Evolutionary conservation across 169 alveolate species (phyloP), one percentile per base, ranked within the genome.

Genomic region (Plasmodium ovale): DNA sequence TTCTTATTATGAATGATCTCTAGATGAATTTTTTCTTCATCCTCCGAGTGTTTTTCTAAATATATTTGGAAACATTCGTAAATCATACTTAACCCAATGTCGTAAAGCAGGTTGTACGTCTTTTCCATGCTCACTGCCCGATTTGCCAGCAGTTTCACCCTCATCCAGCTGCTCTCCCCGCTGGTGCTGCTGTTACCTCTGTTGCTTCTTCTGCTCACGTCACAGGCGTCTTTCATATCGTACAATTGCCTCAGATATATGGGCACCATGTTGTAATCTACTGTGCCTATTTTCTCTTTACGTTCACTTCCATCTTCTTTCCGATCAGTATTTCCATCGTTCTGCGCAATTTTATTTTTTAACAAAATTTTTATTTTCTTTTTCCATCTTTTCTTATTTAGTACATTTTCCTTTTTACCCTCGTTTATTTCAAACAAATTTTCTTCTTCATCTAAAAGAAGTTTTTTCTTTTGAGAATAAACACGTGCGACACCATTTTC

Each of bases 361-460:
- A 82, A 35, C 33, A 82, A 25, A 6, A 23, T 10, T 69, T 82
- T 82, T 82, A 82, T 82, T 65, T 82, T 82, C 6, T 58, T 47
- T 33, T 82, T 82, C 90, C 90, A 82, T 7, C 19, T 21, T 53
- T 82, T 82, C 31, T 9, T 16, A 70, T 82, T 82, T 82, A 82
- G 29, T 19, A 19, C 25, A 82, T 14, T 67, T 82, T 65, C 62
- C 12, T 82, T 53, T 37, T 53, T 47, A 44, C 65, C 82, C 25
- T 65, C 62, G 37, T 82, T 64, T 25, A 42, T 33, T 7, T 74
- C 67, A 59, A 82, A 82, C 14, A 65, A 16, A 14, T 27, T 65
- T 23, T 65, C 79, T 42, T 82, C 82, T 27, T 35, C 16, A 25
- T 33, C 68, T 12, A 65, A 12, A 29, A 65, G 16, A 65, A 82